Evolutionary conservation across 768 basidiomycete genomes (phyloP).

Genomic region (Suillus variegatus): DNA sequence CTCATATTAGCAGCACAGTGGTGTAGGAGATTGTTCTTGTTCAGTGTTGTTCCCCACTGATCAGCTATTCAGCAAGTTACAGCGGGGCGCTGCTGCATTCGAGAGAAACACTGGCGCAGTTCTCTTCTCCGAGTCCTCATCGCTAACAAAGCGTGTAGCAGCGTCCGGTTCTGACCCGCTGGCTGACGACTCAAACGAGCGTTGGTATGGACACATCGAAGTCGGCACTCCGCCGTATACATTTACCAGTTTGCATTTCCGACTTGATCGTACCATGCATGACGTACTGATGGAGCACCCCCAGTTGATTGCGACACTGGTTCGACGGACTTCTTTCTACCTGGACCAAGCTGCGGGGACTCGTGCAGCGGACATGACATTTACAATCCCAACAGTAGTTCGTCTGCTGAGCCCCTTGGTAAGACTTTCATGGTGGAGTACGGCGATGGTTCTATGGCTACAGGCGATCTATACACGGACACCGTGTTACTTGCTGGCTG

Average conservation of each 20-base stretch:
- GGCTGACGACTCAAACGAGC: slow-evolving; percentile 13
- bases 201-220: slow-evolving; percentile 27
- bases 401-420: slow-evolving; percentile 27
- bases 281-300: neutral
- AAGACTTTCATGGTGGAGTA: slow-evolving; percentile 38
- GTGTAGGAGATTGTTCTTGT: slow-evolving; percentile 1
- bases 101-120: slow-evolving; percentile 6
- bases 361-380: slow-evolving; percentile 35
- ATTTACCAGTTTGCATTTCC: slow-evolving; percentile 20
- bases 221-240: slow-evolving; percentile 25
- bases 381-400: slow-evolving; percentile 37
- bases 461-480: slow-evolving; percentile 41
- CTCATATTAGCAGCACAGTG: slow-evolving; percentile 18
- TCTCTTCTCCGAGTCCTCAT: neutral
- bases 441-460: slow-evolving; percentile 43
- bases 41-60: slow-evolving; percentile 7
- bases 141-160: neutral
- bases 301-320: slow-evolving; percentile 38
- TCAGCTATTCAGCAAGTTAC: slow-evolving; percentile 20
- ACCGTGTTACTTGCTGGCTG: slow-evolving; percentile 38
- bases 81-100: slow-evolving; percentile 14
- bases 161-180: slow-evolving; percentile 13
- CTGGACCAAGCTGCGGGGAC: slow-evolving; percentile 25
- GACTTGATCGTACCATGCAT: neutral
- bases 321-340: slow-evolving; percentile 36